phyloP scores from a whole-genome alignment of 2,329 filamentous ascomycete genomes.

The Trichoderma pleuroti region DNA sequence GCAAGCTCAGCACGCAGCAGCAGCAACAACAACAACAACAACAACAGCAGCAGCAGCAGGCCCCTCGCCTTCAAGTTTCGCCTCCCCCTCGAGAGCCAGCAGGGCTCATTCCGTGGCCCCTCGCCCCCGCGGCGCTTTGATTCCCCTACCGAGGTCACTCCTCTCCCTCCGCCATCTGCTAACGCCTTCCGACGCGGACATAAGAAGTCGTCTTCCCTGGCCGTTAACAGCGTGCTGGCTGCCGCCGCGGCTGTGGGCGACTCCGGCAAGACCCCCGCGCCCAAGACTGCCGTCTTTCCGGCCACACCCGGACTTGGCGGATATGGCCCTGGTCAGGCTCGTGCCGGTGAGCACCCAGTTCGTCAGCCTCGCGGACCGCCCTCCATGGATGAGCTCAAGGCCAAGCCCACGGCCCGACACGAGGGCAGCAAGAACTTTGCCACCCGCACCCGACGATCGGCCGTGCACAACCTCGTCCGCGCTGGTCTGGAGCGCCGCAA shows the following conservation, averaged over 20 bases:
- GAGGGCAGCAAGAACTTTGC: constrained; percentile 98
- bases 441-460: constrained; percentile 84
- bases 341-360: constrained; percentile 89
- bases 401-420: constrained; percentile 85
- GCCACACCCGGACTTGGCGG: constrained; percentile 75
- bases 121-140: constrained; percentile 64
- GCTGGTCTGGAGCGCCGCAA: constrained; percentile 84
- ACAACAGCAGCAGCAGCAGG: constrained; percentile 40
- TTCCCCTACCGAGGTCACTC: constrained; percentile 63
- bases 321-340: constrained; percentile 88
- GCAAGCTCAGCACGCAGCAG: too few species aligned
- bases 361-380: constrained; percentile 93
- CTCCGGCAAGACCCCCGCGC: constrained; percentile 58
- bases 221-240: constrained; percentile 51
- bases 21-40: too few species aligned
- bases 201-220: constrained; percentile 81
- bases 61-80: constrained; percentile 76
- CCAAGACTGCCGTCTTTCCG: constrained; percentile 78
- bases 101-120: constrained; percentile 55
- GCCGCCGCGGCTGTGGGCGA: constrained; percentile 43
- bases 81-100: constrained; percentile 65
- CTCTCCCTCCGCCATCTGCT: constrained; percentile 81
- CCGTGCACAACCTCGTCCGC: constrained; percentile 85
- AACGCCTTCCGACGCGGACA: constrained; percentile 92
- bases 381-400: constrained; percentile 81